phyloP scores from a whole-genome alignment of 192 early-diverging fungal species.

The Coemansia sp. region DNA sequence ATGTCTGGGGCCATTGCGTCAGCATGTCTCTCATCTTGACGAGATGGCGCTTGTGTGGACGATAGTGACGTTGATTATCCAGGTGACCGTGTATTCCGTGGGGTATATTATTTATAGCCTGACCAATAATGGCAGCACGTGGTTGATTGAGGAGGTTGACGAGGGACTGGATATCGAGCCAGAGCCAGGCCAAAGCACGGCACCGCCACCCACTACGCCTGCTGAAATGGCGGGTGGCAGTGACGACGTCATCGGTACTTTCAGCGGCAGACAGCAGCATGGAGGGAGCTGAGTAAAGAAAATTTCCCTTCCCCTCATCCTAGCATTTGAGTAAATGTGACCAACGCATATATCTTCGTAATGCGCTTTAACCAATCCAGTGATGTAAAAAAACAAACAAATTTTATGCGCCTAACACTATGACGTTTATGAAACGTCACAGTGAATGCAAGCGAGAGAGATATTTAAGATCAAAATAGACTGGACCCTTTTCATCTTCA shows the following conservation, averaged over 20 bases:
- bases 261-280: neutral
- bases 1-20: conserved; percentile 19
- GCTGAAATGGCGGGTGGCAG: neutral
- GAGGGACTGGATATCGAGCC: neutral
- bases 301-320: neutral
- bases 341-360: neutral
- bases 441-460: neutral
- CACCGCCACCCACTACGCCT: neutral
- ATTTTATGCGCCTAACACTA: neutral
- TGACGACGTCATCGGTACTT: neutral
- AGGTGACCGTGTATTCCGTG: conserved; percentile 12
- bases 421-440: conserved; percentile 1
- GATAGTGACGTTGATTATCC: conserved; percentile 20
- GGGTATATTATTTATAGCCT: conserved; percentile 12
- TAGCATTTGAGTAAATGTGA: neutral
- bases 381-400: neutral
- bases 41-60: conserved; percentile 11
- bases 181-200: conserved; percentile 7
- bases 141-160: conserved; percentile 18
- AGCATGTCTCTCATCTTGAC: conserved; percentile 10
- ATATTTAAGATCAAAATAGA: neutral
- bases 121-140: neutral
- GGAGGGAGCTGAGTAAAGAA: neutral
- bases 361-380: neutral
- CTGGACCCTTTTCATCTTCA: neutral